Evolutionary conservation across 805 yeast genomes (phyloP).

Genomic region (baker's yeast (Saccharomyces cerevisiae)): DNA sequence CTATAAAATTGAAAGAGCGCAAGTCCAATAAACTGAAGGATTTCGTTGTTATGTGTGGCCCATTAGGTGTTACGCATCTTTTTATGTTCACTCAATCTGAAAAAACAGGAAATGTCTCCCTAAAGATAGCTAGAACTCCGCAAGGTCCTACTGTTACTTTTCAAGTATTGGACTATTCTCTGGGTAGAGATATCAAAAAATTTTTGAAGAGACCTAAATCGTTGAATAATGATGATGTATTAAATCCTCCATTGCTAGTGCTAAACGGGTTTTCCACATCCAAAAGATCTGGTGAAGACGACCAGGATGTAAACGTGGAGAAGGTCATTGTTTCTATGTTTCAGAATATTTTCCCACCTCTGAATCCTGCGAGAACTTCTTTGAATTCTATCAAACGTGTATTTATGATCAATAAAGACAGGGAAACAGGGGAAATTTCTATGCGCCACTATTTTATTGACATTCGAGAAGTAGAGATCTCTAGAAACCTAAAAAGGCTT

Average conservation of each 20-base stretch:
- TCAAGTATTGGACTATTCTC: conserved; percentile 64
- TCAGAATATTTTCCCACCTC: conserved; percentile 94
- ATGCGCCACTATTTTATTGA: conserved; percentile 85
- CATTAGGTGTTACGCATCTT: conserved; percentile 84
- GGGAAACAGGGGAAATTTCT: conserved; percentile 65
- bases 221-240: conserved; percentile 56
- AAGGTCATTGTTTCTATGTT: conserved; percentile 79
- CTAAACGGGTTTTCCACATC: conserved; percentile 72
- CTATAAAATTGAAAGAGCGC: conserved; percentile 77
- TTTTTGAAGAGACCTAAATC: conserved; percentile 74
- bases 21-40: conserved; percentile 82
- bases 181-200: conserved; percentile 72
- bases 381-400: conserved; percentile 76
- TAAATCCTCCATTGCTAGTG: conserved; percentile 82
- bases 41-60: conserved; percentile 97
- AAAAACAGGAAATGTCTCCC: conserved; percentile 66
- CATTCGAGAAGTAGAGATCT: conserved; percentile 74
- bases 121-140: conserved; percentile 81
- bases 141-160: conserved; percentile 91
- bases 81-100: conserved; percentile 79
- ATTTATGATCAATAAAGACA: conserved; percentile 66
- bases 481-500: conserved; percentile 62
- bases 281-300: conserved; percentile 7
- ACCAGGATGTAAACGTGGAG: conserved; percentile 48
- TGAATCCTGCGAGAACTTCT: conserved; percentile 74